Base-by-base conservation (phyloP, 2,329 filamentous ascomycete genomes). In the Microsporum ferrugineum region DNA sequence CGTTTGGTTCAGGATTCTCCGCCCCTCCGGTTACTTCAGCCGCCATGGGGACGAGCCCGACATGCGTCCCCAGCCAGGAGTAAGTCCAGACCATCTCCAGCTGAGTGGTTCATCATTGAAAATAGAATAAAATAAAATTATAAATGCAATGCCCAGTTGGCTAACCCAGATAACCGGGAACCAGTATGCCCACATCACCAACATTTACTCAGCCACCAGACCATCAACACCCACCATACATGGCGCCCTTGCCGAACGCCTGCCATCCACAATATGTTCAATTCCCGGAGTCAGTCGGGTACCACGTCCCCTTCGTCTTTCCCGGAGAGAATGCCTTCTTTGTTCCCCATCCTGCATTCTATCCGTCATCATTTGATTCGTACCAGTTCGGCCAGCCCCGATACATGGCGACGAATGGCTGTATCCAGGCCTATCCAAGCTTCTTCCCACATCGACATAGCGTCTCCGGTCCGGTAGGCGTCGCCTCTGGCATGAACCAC, bases 31-130 rank as follows among this genome's bases (percentile, higher is more conserved):
- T 29, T 17, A 39, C 55, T 10, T 69, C 72, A 23, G 67, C 65
- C 17, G 14, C 39, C 33, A 72, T 68, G 27, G 62, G 69, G 61
- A 65, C 70, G 31, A 59, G 43, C 8, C 71, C 73, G 12, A 67
- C 72, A 2, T 73, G 71, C 29, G 70, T 73, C 2, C 66, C 74
- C 38, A 69, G 69, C n/a, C 69, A 72, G 47, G 72, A 73, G 74
- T 76, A 67, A 66, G 71, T 63, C 38, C 17, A 23, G 17, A 5
- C 39, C 27, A 14, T 58, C 36, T 38, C 39, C 17, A 29, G 23
- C 10, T 23, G 7, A 23, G 34, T 33, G 14, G 23, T 12, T 34
- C 10, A 36, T 27, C 27, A n/a, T 33, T 53, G 8, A 39, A 34
- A 53, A 36, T 17, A 39, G 39, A 36, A n/a, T 23, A 23, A 23